These are phyloP conservation scores for Macrotyloma uniflorum DNA, from an alignment of 306 rosid genomes.

Conservation along the genomic window DNA sequence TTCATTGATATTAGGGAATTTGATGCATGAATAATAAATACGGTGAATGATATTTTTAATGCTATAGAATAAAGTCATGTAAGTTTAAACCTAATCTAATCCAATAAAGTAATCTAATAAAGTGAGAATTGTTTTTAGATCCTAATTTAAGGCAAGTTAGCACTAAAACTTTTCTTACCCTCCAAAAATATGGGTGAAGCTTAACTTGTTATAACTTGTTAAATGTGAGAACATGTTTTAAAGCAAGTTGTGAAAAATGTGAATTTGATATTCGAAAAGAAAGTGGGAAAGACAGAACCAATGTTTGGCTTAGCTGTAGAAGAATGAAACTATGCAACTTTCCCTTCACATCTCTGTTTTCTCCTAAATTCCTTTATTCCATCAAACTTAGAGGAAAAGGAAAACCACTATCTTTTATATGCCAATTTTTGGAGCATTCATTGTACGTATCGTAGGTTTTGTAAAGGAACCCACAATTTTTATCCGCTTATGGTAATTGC, in stretches of 20 bases:
- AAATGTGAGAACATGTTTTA: neutral
- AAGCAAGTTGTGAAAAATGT: neutral
- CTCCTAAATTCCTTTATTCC: conserved; percentile 23
- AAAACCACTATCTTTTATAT: neutral
- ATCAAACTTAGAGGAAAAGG: conserved; percentile 2
- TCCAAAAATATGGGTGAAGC: too few relatives aligned
- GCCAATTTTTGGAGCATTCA: neutral
- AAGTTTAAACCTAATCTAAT: too few relatives aligned
- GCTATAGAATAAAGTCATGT: too few relatives aligned
- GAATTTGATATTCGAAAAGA: conserved; percentile 30
- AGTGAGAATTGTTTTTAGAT: too few relatives aligned
- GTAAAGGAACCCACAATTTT: neutral
- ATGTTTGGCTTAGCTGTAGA: conserved; percentile 29
- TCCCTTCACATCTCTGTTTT: conserved; percentile 22
- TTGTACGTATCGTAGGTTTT: neutral
- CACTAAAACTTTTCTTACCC: too few relatives aligned
- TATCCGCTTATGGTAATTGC: neutral
- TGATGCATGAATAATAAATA: too few relatives aligned
- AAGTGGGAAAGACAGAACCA: conserved; percentile 31
- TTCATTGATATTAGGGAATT: too few relatives aligned
- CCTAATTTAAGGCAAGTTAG: too few relatives aligned
- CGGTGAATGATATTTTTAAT: too few relatives aligned
- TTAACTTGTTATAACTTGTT: too few relatives aligned
- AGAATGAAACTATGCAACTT: conserved; percentile 12
- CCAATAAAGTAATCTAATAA: too few relatives aligned